These are phyloP conservation scores for Beta corolliflora DNA, from an alignment of 179 eudicot species.

Conservation along the genomic window DNA sequence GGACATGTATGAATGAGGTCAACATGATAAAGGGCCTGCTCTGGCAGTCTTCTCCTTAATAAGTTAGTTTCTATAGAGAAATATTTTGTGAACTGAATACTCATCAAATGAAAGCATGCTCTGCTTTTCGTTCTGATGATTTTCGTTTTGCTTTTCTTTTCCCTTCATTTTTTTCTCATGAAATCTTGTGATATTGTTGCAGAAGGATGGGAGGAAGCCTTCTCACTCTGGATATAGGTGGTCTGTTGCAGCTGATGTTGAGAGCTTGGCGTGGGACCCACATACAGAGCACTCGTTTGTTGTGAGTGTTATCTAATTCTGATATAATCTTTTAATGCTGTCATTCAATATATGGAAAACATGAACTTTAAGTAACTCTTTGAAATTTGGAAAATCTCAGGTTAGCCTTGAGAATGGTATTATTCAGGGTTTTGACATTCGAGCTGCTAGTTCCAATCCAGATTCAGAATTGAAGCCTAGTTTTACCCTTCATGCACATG, in stretches of 20 bases:
- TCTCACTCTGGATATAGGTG: conserved; percentile 79
- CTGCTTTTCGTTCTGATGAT: neutral
- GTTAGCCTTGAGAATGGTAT: conserved; percentile 91
- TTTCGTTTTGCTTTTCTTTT: neutral
- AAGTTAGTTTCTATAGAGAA: no score
- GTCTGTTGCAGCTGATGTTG: conserved; percentile 87
- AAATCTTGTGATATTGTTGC: conserved; percentile 28
- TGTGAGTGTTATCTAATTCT: conserved; percentile 43
- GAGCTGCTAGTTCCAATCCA: conserved; percentile 62
- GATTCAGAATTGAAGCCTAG: conserved; percentile 57
- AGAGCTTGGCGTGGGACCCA: conserved; percentile 94
- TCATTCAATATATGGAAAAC: conserved; percentile 9
- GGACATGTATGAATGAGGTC: neutral
- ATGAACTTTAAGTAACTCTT: neutral
- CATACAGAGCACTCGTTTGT: conserved; percentile 79
- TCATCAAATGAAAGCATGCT: neutral
- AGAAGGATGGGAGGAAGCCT: conserved; percentile 87
- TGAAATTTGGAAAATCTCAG: conserved; percentile 38
- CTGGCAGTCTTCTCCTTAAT: neutral
- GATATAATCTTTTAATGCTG: neutral
- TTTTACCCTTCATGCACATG: conserved; percentile 93
- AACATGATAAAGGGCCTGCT: neutral
- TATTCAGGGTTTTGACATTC: conserved; percentile 77
- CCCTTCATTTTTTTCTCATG: neutral
- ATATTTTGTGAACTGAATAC: neutral